Base-by-base conservation (phyloP, 1,284 basidiomycete genomes). In the Cryptococcus wingfieldii region DNA sequence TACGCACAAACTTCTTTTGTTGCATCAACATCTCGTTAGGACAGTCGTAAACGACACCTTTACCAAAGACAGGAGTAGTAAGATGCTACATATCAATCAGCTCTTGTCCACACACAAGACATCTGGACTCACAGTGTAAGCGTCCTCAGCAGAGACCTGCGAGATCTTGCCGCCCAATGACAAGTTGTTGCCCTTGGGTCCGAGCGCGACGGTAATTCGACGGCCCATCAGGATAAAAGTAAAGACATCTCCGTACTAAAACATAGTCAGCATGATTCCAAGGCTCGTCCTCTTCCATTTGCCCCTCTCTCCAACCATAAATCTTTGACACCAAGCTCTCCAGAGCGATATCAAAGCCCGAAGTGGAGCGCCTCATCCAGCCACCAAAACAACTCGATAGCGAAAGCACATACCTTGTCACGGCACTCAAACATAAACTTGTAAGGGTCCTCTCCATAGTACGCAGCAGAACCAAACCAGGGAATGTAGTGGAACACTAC, bases 1-100 rank as follows among this genome's bases (percentile, higher is more conserved):
- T 7, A 66, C 72, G 78, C 61, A 80, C 80, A 65, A 98, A 97
- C 76, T 89, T 90, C 82, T 99, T 99, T 78, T 99, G 96, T 74
- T 99, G 94, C 95, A 99, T 98, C 74, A 99, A 86, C 51, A 91
- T 81, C 54, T 93, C 88, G 76, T 98, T 98, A 34, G 96, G 95
- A 55, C 92, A 87, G 71, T 98, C 95, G 76, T 98, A 98, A 5
- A 98, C 95, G 47, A 98, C 96, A 53, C 92, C 93, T 72, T 93
- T 93, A 53, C 96, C 96, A 68, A 99, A 99, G 19, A 94, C 85
- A 4, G 91, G 91, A 0, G 89, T 93, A 0, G 90, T 94, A 49
- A 94, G 78, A 71, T 89, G 87, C 88, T 93, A 63, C 43, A 16
- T 6, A 18, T 2, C 41, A 37, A 12, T 18, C 16, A 37, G 16